Conservation (phyloP, 352 stramenopile genomes). For the Pythium dissotocum region DNA sequence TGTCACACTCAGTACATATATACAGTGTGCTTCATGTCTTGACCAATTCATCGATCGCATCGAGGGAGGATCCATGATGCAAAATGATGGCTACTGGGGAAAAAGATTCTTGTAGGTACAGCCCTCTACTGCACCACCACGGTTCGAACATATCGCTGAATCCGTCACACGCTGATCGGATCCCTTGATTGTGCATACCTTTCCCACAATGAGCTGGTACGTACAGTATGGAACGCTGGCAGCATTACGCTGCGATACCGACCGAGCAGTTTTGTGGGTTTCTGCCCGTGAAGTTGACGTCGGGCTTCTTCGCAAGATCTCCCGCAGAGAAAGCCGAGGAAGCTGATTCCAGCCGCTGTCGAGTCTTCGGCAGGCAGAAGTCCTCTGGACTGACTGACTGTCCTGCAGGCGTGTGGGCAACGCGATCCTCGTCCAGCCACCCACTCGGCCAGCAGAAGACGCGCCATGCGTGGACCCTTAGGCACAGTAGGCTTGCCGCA, state of each 20-base stretch:
- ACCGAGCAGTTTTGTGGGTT: neutral
- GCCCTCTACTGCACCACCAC: no score
- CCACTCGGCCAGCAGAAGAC: neutral
- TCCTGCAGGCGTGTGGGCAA: conserved; percentile 3
- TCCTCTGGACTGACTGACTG: neutral
- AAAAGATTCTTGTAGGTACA: neutral
- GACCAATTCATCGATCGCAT: no score
- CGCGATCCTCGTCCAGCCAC: conserved; percentile 2
- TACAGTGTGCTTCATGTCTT: no score
- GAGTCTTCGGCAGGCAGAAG: neutral
- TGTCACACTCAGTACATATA: no score
- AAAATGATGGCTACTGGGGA: no score
- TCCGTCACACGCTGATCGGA: neutral
- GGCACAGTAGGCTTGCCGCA: neutral
- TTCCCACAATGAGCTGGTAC: neutral
- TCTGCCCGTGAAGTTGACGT: neutral
- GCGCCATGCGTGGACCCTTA: neutral
- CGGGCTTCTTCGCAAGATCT: neutral
- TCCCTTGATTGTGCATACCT: neutral
- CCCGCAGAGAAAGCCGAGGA: neutral
- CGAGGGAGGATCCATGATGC: neutral
- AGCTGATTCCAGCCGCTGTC: neutral
- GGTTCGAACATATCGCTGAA: no score
- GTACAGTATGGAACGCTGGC: no score
- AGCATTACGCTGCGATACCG: neutral